Conservation (phyloP, 257 asterid species). For the Nicotiana otophora region DNA sequence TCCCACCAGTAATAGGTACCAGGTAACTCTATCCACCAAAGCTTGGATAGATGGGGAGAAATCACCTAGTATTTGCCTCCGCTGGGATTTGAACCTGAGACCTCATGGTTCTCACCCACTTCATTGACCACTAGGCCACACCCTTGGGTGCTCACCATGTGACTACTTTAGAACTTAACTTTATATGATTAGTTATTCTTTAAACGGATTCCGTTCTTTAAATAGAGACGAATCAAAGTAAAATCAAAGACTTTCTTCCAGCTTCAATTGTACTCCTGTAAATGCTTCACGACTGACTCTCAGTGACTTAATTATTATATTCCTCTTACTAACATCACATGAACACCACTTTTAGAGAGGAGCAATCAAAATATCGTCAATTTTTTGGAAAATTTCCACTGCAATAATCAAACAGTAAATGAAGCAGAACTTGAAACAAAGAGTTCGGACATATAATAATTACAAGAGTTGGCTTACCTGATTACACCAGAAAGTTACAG, state of each 20-base stretch:
- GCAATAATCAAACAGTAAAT: neutral
- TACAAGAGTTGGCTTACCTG: slow-evolving; percentile 28
- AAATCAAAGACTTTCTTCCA: neutral
- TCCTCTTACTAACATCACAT: neutral
- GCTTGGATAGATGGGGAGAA: too few species aligned
- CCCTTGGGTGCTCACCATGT: neutral
- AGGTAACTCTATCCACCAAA: too few species aligned
- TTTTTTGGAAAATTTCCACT: neutral
- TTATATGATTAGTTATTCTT: neutral
- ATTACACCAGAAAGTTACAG: slow-evolving; percentile 34
- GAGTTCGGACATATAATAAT: neutral
- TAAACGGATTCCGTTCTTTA: neutral
- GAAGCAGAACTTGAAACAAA: neutral
- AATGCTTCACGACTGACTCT: neutral
- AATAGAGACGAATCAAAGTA: neutral
- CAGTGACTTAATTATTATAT: neutral
- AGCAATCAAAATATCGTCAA: neutral
- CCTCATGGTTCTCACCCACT: too few species aligned
- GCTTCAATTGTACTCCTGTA: neutral
- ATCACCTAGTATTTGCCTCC: too few species aligned
- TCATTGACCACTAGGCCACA: too few species aligned
- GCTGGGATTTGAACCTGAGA: too few species aligned
- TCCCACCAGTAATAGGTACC: too few species aligned
- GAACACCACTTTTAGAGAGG: neutral
- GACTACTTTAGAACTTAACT: neutral